Evolutionary conservation across 441 rosid genomes (phyloP), one percentile per base, ranked within the genome.

Genomic region (Gossypium schwendimanii): DNA sequence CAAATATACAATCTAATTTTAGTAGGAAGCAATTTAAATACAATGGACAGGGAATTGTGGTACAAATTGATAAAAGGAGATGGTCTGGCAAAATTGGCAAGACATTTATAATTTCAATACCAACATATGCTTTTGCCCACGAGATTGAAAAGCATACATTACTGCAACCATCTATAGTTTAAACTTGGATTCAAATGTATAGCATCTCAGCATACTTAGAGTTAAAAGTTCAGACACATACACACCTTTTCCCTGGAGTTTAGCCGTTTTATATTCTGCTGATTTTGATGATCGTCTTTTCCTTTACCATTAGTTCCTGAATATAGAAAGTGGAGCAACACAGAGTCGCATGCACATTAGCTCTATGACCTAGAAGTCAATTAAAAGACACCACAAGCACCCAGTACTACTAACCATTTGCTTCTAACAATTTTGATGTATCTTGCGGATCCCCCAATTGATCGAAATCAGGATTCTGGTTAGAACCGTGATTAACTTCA

Each of bases 191-290:
- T 63, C 55, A 64, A 54, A 70, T 36, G 17, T n/a, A 70, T 39
- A 59, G 59, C 39, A 73, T 49, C 45, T 53, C 5, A 23, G 65
- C 21, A 63, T 41, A 17, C 73, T 20, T 20, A 7, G 39, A 33
- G 8, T 33, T 33, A 26, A 31, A 6, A 21, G 28, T 55, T 55
- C 36, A 12, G 4, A 18, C 6, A 73, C 0, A 76, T 45, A 68
- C 68, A 70, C 73, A 91, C 97, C 93, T 87, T 81, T 41, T 68
- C 79, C 72, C 14, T 73, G 39, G 90, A 75, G 71, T 63, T 79
- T 2, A 74, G 44, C 64, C 41, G 14, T 11, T 50, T 58, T 41
- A 57, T 57, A 53, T 77, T 74, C 74, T 67, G 86, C 72, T 77
- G 75, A 75, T 72, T 77, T 57, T 67, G 71, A 58, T 67, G 76